Evolutionary conservation across 2,329 filamentous ascomycete species (phyloP), one percentile per base, ranked within the genome.

Genomic region (Nothophaeocryptopus gaeumannii): DNA sequence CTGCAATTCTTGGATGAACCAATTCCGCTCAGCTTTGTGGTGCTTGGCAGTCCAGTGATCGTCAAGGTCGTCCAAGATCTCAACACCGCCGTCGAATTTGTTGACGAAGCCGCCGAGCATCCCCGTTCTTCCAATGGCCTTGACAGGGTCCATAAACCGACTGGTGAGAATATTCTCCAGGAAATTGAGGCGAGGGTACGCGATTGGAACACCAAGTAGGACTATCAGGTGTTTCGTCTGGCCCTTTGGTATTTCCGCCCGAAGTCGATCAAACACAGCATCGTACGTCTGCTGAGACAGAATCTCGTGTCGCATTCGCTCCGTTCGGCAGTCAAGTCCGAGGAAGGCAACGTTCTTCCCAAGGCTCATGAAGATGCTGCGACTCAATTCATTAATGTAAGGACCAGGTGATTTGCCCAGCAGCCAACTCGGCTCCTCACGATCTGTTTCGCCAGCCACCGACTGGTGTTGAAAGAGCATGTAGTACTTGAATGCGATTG

Each of bases 381-480:
- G 84, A 63, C 90, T 95, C 26, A 81, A 76, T 68, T 97, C 86
- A 14, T 84, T 81, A 66, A 99, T 96, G 67, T 96, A 99, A 0
- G 92, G 91, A 0, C 95, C 95, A 2, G 86, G 88, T 31, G 79
- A 76, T 16, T 80, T 74, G 5, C 93, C 93, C 3, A 97, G 72
- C 13, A 95, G 74, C 93, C 93, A 97, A 65, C 89, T 96, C 2
- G 92, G 89, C 68, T 99, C 95, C 2, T 87, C 81, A 32, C 79
- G 76, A 58, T 95, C 85, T 0, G 85, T 89, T 72, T 99, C 93
- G 39, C 85, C 81, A 1, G 82, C 74, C 3, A 95, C 77, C 58
- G 87, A 95, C 69, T 99, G 95, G 61, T 99, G 93, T 69, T 99
- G 93, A 74, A 99, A 99, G 8, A 99, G 79, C 84, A 99, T 86